Conservation (phyloP, 139 green algal genomes). For the Chlamydomonas applanata region DNA sequence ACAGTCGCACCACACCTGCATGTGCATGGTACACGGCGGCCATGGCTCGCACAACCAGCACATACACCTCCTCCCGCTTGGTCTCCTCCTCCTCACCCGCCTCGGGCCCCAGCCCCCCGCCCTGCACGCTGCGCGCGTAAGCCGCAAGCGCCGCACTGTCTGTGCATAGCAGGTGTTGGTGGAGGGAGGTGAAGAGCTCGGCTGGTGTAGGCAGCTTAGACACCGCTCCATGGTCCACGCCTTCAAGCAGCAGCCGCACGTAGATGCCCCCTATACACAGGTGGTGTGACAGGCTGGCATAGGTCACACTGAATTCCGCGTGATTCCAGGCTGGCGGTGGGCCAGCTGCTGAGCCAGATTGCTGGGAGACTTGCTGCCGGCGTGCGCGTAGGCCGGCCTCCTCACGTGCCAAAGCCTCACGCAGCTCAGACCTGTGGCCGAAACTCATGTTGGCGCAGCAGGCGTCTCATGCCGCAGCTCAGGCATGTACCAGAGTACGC, state of each 20-base stretch:
- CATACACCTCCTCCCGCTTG: conserved; percentile 19
- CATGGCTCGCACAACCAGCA: conserved; percentile 87
- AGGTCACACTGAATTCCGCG: conserved; percentile 81
- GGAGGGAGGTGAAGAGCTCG: conserved; percentile 78
- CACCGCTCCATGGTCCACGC: conserved; percentile 44
- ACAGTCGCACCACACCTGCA: conserved; percentile 40
- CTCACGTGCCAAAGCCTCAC: conserved; percentile 80
- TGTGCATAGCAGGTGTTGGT: conserved; percentile 74
- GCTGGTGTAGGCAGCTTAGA: conserved; percentile 67
- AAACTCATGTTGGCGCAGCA: no score
- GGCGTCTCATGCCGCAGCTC: no score
- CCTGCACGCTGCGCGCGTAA: conserved; percentile 23
- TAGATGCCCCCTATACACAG: conserved; percentile 85
- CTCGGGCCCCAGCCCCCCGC: not conserved
- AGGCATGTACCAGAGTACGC: no score
- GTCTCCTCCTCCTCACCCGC: not conserved
- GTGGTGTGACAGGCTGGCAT: conserved; percentile 61
- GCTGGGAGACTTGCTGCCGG: conserved; percentile 16
- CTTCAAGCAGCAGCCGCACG: conserved; percentile 85
- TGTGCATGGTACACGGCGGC: conserved; percentile 53
- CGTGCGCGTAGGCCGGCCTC: conserved; percentile 35
- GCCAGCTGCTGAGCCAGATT: not conserved
- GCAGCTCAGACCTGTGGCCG: conserved; percentile 71
- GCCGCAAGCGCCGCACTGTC: conserved; percentile 31
- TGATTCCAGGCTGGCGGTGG: conserved; percentile 70